Base-by-base conservation (phyloP, 2,329 filamentous ascomycete genomes). In the Xylaria sp. region DNA sequence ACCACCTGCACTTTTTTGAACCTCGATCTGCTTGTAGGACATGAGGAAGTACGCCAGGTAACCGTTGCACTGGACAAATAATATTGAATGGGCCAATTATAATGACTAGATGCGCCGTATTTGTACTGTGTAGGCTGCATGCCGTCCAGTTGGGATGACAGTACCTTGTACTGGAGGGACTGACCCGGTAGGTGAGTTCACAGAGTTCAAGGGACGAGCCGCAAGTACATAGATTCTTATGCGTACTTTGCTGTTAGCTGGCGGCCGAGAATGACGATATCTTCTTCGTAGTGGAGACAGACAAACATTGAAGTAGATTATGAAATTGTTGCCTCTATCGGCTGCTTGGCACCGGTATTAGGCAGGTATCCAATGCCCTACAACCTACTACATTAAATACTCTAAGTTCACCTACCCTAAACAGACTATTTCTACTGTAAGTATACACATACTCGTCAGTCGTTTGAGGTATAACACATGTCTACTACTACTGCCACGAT, bases 151-250 rank as follows among this genome's bases (percentile, higher is more conserved):
- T 58, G 44, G 63, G 44, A 57, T 50, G 50, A 59, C 61, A n/a
- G 54, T 56, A 54, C 63, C 65, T 46, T 67, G 41, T 56, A 20
- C 12, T 18, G 7, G 52, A 51, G 34, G 52, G 52, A 23, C 31
- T 28, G 52, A 39, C n/a, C 51, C 28, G 37, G 41, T 20, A 48
- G 18, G n/a, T 10, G n/a, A 18, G 46, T n/a, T 13, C 39, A 34
- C 28, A 20, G 41, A 59, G 56, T 57, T 54, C 39, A 54, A 57
- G 61, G 61, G 51, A 63, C 61, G 61, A 63, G 61, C 61, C 61
- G 61, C 51, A 56, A 10, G 31, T 20, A 25, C 23, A 25, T 25
- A n/a, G 44, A 18, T 46, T 8, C 18, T n/a, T n/a, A 25, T 25
- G 23, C 23, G 31, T 48, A 20, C 18, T 23, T 39, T 37, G n/a